phyloP scores from a whole-genome alignment of 2,329 filamentous ascomycete genomes.

The Fusarium tupiense region DNA sequence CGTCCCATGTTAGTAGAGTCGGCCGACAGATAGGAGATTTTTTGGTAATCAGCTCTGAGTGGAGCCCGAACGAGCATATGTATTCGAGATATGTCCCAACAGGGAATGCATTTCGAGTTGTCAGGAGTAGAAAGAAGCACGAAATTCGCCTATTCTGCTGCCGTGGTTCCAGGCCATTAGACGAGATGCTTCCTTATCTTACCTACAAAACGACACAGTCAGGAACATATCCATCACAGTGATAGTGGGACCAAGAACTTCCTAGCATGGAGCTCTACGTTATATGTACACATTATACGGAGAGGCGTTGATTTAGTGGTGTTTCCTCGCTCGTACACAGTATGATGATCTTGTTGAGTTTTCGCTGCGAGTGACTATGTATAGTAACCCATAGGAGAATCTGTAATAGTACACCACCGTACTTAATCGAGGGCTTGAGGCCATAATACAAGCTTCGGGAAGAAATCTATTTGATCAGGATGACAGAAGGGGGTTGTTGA shows the following conservation, averaged over 20 bases:
- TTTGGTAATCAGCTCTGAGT: not conserved
- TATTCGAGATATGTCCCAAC: not conserved
- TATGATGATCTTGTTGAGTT: not conserved
- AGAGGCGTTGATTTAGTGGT: not conserved
- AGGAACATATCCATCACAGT: not conserved
- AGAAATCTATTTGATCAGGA: not conserved
- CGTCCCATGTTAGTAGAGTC: not conserved
- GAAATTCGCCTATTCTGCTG: not conserved
- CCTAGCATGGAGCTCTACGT: no score
- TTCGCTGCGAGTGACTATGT: not conserved
- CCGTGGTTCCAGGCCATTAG: not conserved
- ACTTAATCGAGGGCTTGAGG: no score
- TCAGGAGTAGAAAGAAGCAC: not conserved
- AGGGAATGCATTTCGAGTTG: not conserved
- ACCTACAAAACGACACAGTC: not conserved
- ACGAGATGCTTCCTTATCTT: not conserved
- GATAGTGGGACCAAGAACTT: not conserved
- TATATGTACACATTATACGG: not conserved
- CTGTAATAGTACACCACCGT: not conserved
- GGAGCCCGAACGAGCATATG: not conserved
- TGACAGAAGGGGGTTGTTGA: not conserved
- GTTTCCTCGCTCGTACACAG: not conserved
- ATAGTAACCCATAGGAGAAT: not conserved
- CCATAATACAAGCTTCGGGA: not conserved
- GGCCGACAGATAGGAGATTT: not conserved